Evolutionary conservation across 805 yeast genomes (phyloP).

Genomic region (Saccharomycopsis sp.): DNA sequence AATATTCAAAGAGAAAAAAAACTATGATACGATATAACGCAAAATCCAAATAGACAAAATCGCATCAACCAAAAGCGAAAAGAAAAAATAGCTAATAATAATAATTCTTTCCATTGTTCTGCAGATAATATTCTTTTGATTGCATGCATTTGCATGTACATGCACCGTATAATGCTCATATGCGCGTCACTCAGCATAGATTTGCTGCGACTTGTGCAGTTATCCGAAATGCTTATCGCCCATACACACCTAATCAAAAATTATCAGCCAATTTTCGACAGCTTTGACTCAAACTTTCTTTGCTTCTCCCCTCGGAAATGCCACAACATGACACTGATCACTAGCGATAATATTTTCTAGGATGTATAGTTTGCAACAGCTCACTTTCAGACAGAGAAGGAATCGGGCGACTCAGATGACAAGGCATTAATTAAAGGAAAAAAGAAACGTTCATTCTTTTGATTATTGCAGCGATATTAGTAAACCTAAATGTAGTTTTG

Average conservation of each 20-base stretch:
- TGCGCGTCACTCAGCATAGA: background rate
- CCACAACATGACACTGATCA: too few species aligned
- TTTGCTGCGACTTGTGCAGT: background rate
- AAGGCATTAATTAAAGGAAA: background rate
- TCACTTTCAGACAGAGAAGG: background rate
- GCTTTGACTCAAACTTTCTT: background rate
- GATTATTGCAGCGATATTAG: background rate
- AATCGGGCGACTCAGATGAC: background rate
- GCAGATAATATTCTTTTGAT: background rate
- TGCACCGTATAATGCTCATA: background rate
- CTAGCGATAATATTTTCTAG: background rate
- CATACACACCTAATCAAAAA: background rate
- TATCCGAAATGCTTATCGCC: background rate
- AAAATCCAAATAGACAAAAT: background rate
- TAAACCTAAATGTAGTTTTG: background rate
- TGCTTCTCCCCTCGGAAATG: too few species aligned
- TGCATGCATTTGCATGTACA: background rate
- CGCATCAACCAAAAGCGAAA: background rate
- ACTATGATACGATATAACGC: background rate
- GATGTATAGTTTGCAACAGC: background rate
- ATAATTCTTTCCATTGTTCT: background rate
- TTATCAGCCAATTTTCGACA: background rate
- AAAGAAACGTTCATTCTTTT: background rate
- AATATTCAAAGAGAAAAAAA: background rate
- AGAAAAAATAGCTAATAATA: background rate